These are phyloP conservation scores for Pseudonitzschia multiseries DNA, from an alignment of 108 stramenopile species.

Conservation along the genomic window DNA sequence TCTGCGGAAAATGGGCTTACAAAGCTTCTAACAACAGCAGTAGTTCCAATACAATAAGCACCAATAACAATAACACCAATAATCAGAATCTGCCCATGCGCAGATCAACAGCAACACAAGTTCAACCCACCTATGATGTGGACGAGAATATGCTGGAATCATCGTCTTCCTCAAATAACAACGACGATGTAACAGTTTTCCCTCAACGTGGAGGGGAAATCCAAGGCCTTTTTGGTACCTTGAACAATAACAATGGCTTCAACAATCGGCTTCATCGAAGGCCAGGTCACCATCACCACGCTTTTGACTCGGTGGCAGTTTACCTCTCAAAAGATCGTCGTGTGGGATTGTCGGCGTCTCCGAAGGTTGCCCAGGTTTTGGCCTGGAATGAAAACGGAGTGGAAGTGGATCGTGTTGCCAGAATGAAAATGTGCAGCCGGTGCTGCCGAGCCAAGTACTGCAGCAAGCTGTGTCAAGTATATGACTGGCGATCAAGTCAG, in stretches of 20 bases:
- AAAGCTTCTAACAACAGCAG: constrained; percentile 44
- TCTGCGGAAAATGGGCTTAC: constrained; percentile 87
- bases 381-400: constrained; percentile 27
- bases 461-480: constrained; percentile 86
- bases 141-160: constrained; percentile 11
- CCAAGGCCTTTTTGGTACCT: neutral
- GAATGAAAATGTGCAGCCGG: constrained; percentile 92
- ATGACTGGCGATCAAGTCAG: constrained; percentile 88
- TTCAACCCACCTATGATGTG: constrained; percentile 12
- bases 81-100: constrained; percentile 27
- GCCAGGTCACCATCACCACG: neutral
- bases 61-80: neutral
- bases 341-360: neutral
- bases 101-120: constrained; percentile 22
- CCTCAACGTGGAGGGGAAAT: constrained; percentile 14
- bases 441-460: constrained; percentile 90
- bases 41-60: neutral
- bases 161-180: constrained; percentile 2
- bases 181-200: neutral
- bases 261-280: constrained; percentile 8
- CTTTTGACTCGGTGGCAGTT: constrained; percentile 3
- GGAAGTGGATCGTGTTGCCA: constrained; percentile 55
- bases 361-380: constrained; percentile 25
- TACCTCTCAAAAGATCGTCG: constrained; percentile 7
- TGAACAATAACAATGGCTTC: neutral